Evolutionary conservation across 2,329 filamentous ascomycete species (phyloP).

Genomic region (Coniochaeta sp.): DNA sequence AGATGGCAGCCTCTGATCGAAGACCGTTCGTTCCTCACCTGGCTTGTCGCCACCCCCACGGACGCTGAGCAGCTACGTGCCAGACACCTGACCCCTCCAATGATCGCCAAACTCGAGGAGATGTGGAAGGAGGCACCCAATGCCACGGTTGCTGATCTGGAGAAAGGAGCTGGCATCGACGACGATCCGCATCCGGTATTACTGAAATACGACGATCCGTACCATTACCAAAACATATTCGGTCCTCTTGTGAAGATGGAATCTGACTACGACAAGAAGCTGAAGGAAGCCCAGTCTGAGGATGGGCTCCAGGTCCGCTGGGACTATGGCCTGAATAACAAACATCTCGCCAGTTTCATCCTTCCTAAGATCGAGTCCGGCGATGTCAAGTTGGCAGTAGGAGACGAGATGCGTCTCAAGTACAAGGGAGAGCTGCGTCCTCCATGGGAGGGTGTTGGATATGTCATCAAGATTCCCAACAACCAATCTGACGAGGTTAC

Average conservation of each 20-base stretch:
- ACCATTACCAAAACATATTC: constrained; percentile 98
- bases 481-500: constrained; percentile 98
- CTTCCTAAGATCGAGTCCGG: constrained; percentile 95
- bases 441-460: constrained; percentile 95
- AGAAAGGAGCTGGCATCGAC: constrained; percentile 85
- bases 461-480: constrained; percentile 99
- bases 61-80: constrained; percentile 95
- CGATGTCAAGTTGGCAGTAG: constrained; percentile 95
- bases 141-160: constrained; percentile 83
- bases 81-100: constrained; percentile 83
- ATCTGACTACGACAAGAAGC: constrained; percentile 96
- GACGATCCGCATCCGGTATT: constrained; percentile 92
- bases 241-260: constrained; percentile 98
- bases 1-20: constrained; percentile 97
- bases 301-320: constrained; percentile 91
- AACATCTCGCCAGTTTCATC: constrained; percentile 91
- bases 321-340: constrained; percentile 95
- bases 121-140: constrained; percentile 95
- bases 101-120: constrained; percentile 94
- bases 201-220: constrained; percentile 92
- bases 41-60: constrained; percentile 83
- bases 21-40: constrained; percentile 87
- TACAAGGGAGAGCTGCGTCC: constrained; percentile 91
- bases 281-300: constrained; percentile 97
- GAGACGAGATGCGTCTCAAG: constrained; percentile 95